Evolutionary conservation across 805 yeast genomes (phyloP).

Genomic region (Hanseniaspora opuntiae): DNA sequence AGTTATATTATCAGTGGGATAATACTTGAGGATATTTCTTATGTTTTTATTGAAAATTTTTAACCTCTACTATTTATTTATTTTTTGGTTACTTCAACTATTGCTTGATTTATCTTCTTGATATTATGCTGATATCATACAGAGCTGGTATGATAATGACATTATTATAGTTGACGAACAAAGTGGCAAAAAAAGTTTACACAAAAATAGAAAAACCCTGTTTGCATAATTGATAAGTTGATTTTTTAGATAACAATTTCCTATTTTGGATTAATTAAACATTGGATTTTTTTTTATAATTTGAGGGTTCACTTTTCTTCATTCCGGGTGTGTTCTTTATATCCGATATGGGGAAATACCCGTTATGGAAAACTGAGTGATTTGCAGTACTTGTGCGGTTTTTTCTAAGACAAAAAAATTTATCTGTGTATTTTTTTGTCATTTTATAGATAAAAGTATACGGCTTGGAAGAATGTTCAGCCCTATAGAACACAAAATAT

Average conservation of each 20-base stretch:
- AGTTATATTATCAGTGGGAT: background rate
- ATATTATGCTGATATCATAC: no score
- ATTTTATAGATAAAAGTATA: no score
- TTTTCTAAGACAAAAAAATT: background rate
- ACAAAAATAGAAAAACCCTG: background rate
- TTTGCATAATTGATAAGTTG: no score
- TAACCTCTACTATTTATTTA: no score
- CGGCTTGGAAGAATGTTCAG: background rate
- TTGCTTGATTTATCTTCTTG: no score
- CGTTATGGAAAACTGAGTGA: background rate
- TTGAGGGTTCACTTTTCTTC: background rate
- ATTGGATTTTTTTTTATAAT: background rate
- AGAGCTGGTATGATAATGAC: no score
- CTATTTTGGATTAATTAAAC: background rate
- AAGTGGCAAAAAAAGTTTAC: background rate
- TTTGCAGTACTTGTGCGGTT: background rate
- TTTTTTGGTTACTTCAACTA: no score
- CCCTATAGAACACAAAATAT: background rate
- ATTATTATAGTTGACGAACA: no score
- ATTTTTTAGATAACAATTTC: background rate
- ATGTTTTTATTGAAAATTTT: no score
- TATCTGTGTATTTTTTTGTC: no score
- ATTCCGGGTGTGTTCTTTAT: no score
- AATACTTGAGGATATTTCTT: no score
- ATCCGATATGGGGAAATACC: background rate